These are phyloP conservation scores for Colletotrichum echinochloae DNA, from an alignment of 2,329 filamentous ascomycete genomes.

Conservation along the genomic window DNA sequence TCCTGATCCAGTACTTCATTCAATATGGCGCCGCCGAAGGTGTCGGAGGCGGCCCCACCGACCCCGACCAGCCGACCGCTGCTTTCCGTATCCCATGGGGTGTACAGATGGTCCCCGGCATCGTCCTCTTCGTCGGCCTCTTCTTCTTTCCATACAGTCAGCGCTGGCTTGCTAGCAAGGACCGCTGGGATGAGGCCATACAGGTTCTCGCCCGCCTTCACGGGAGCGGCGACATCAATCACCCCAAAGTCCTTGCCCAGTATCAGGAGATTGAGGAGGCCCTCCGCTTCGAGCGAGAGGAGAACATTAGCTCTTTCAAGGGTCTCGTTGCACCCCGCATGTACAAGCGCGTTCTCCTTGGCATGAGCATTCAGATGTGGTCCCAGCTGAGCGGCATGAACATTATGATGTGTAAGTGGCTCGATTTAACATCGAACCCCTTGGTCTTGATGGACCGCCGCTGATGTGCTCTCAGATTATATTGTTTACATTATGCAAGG, in stretches of 20 bases:
- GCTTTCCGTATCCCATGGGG: slow-evolving; percentile 74
- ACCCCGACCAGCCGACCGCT: slow-evolving; percentile 61
- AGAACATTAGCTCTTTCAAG: slow-evolving; percentile 60
- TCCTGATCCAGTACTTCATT: slow-evolving; percentile 75
- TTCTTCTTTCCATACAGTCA: slow-evolving; percentile 74
- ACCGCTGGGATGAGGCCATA: slow-evolving; percentile 74
- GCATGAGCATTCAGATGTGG: slow-evolving; percentile 70
- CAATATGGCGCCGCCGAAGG: slow-evolving; percentile 71
- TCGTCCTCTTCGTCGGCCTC: slow-evolving; percentile 65
- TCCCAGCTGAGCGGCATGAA: slow-evolving; percentile 71
- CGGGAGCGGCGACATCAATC: slow-evolving; percentile 64
- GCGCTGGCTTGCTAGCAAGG: slow-evolving; percentile 76
- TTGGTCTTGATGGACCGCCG: too few relatives aligned
- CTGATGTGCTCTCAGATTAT: slow-evolving; percentile 54
- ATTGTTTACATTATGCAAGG: slow-evolving; percentile 72
- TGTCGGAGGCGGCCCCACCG: slow-evolving; percentile 61
- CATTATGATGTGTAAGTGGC: slow-evolving; percentile 62
- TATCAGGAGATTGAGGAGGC: slow-evolving; percentile 71
- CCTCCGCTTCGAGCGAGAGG: slow-evolving; percentile 65
- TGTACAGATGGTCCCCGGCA: slow-evolving; percentile 67
- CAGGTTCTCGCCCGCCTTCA: slow-evolving; percentile 69
- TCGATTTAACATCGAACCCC: neutral
- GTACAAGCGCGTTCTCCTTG: slow-evolving; percentile 67
- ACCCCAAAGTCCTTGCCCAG: slow-evolving; percentile 72
- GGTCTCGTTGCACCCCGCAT: slow-evolving; percentile 64